phyloP scores from a whole-genome alignment of 2,329 filamentous ascomycete genomes.

The Furcasterigmium furcatum region DNA sequence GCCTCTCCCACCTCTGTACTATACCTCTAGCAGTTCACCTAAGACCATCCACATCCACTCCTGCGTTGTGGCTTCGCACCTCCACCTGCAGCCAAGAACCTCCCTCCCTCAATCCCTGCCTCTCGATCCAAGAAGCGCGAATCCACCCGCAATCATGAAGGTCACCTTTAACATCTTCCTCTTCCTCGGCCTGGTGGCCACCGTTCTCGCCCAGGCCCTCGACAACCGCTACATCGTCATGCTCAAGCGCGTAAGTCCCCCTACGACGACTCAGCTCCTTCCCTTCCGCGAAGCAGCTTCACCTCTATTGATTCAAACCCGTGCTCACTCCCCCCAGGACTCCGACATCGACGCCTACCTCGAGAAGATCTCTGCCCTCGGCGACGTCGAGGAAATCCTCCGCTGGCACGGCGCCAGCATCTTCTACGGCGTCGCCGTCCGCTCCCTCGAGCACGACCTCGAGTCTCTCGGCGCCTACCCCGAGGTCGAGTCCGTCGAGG shows the following conservation, averaged over 20 bases:
- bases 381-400: background rate
- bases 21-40: no score
- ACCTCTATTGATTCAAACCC: background rate
- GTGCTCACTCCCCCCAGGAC: background rate
- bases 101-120: no score
- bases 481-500: conserved; percentile 4
- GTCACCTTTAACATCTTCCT: background rate
- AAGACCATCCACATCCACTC: no score
- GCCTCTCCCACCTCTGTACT: no score
- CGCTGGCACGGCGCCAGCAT: background rate
- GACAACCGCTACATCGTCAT: conserved; percentile 5
- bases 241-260: conserved; percentile 3
- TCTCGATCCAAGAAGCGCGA: no score
- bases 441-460: conserved; percentile 3
- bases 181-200: background rate
- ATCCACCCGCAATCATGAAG: background rate
- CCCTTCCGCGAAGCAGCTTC: no score
- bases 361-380: conserved; percentile 1
- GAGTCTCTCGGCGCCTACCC: background rate
- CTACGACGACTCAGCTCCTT: background rate
- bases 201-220: background rate
- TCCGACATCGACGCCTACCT: conserved; percentile 4
- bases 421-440: conserved; percentile 6
- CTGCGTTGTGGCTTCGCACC: no score
- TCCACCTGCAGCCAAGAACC: no score